phyloP scores from a whole-genome alignment of 164 flowering plant species.

The Sextonia rubra region DNA sequence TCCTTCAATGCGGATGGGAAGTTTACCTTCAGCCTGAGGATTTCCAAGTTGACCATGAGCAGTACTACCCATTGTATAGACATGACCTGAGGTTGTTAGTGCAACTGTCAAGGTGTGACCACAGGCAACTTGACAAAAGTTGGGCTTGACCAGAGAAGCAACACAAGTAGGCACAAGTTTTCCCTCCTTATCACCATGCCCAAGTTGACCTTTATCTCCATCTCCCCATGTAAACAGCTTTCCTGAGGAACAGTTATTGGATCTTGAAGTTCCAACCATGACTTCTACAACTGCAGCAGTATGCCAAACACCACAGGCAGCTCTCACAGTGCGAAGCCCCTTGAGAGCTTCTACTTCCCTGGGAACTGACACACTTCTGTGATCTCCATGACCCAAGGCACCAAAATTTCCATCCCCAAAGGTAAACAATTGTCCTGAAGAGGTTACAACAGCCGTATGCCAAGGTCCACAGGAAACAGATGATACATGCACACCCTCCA shows the following conservation, averaged over 20 bases:
- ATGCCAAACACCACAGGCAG: constrained; percentile 31
- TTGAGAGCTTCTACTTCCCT: constrained; percentile 24
- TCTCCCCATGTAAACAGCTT: constrained; percentile 32
- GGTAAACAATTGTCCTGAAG: constrained; percentile 23
- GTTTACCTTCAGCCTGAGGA: constrained; percentile 25
- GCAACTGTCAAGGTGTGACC: constrained; percentile 27
- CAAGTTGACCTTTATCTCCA: constrained; percentile 25
- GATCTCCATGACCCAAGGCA: constrained; percentile 29
- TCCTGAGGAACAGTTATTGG: constrained; percentile 18
- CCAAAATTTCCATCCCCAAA: constrained; percentile 34
- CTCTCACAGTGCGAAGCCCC: constrained; percentile 23
- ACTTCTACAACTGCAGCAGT: constrained; percentile 32
- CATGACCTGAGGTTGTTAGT: constrained; percentile 28
- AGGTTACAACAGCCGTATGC: constrained; percentile 24
- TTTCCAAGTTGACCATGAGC: constrained; percentile 29
- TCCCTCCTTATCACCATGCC: constrained; percentile 25
- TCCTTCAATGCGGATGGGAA: constrained; percentile 24
- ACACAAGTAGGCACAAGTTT: constrained; percentile 27
- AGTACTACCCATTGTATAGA: constrained; percentile 30
- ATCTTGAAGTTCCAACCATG: constrained; percentile 17
- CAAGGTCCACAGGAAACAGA: constrained; percentile 27
- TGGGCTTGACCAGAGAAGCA: constrained; percentile 19
- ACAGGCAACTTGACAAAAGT: constrained; percentile 24
- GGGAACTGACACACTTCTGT: constrained; percentile 18
- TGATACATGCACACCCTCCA: constrained; percentile 23